These are phyloP conservation scores for Picea glauca DNA, from an alignment of 75 land plant genomes.

Conservation along the genomic window DNA sequence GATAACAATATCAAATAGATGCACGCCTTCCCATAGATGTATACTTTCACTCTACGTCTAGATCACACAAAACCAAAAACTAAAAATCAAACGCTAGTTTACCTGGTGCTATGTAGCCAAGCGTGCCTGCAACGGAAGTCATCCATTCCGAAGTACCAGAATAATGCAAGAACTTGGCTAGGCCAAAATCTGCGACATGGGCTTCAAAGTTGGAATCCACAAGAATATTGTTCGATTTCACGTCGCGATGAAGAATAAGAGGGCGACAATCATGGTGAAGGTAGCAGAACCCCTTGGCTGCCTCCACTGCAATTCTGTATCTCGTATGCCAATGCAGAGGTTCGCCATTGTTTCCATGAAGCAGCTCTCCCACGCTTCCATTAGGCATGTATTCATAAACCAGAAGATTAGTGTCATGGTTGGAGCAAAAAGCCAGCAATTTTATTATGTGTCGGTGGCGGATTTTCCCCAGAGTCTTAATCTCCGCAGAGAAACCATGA, in stretches of 20 bases:
- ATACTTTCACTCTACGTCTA: too few species aligned
- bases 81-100: not conserved
- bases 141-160: constrained; percentile 12
- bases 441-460: constrained; percentile 15
- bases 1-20: too few species aligned
- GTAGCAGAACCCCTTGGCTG: constrained; percentile 15
- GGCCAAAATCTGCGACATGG: constrained; percentile 21
- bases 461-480: constrained; percentile 22
- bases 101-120: constrained; percentile 38
- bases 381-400: constrained; percentile 13
- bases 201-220: constrained; percentile 27
- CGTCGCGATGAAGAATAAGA: constrained; percentile 16
- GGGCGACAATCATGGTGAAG: constrained; percentile 26
- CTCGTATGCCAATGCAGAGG: not conserved
- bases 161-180: constrained; percentile 18
- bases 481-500: constrained; percentile 20
- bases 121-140: constrained; percentile 25
- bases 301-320: constrained; percentile 15
- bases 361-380: constrained; percentile 11
- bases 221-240: constrained; percentile 22
- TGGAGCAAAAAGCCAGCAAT: constrained; percentile 19
- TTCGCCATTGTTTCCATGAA: not conserved
- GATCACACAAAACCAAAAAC: not conserved
- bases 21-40: too few species aligned
- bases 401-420: constrained; percentile 19